A percentile compares a stretch with the other conserved stretches of the same genome.
Conservation (phyloP, 2,329 filamentous ascomycete genomes). For the Pyricularia sp. region DNA sequence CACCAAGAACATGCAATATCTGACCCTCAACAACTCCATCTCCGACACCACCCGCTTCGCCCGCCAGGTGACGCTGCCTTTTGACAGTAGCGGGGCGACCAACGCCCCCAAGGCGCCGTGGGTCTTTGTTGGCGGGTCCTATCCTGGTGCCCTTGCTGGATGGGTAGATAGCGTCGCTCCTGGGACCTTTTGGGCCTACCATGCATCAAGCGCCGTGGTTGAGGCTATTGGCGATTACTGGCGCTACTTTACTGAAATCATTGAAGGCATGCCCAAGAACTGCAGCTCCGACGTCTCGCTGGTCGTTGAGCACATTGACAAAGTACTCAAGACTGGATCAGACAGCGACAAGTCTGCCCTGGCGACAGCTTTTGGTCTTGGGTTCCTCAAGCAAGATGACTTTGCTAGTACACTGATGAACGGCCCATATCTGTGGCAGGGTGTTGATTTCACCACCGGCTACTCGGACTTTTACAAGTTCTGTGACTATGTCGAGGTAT, state of each 20-base stretch:
- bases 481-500: slow-evolving; percentile 39
- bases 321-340: slow-evolving; percentile 24
- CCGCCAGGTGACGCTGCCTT: slow-evolving; percentile 32
- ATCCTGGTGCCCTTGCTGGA: slow-evolving; percentile 39
- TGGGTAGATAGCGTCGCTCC: slow-evolving; percentile 37
- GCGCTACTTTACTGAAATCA: slow-evolving; percentile 41
- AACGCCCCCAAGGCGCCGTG: slow-evolving; percentile 37
- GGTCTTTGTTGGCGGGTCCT: slow-evolving; percentile 41
- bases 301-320: slow-evolving; percentile 40
- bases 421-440: slow-evolving; percentile 42
- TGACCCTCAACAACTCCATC: slow-evolving; percentile 27
- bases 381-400: slow-evolving; percentile 28
- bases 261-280: slow-evolving; percentile 40
- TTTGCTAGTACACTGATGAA: slow-evolving; percentile 35
- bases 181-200: slow-evolving; percentile 47
- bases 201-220: slow-evolving; percentile 41
- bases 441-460: slow-evolving; percentile 31
- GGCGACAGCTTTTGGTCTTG: slow-evolving; percentile 37
- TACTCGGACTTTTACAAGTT: slow-evolving; percentile 37
- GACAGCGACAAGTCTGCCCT: slow-evolving; percentile 26
- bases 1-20: slow-evolving; percentile 21
- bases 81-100: slow-evolving; percentile 26
- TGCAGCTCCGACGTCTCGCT: slow-evolving; percentile 37
- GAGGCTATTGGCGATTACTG: slow-evolving; percentile 38
- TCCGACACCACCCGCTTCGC: slow-evolving; percentile 27